Evolutionary conservation across 495 filamentous ascomycete genomes (phyloP), one percentile per base, ranked within the genome.

Genomic region (Stereocaulon alpinum): DNA sequence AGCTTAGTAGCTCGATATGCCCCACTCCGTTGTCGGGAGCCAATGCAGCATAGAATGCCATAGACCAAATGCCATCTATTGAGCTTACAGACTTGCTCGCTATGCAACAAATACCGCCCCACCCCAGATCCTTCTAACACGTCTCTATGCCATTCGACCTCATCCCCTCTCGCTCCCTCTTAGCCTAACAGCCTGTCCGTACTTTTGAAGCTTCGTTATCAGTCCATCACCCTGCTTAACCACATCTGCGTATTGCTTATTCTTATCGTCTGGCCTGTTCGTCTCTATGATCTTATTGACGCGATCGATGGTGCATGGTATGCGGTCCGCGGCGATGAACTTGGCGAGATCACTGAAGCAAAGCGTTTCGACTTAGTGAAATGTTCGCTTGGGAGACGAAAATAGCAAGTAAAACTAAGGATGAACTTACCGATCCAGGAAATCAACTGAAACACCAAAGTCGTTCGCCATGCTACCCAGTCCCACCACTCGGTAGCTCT

Each of bases 131-230:
- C 1, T 40, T 6, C 56, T 20, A 20, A 18, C 1, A 9, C 11
- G 1, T 2, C 6, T 6, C 40, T 42, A 11, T 41, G 17, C 1
- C 37, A 1, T 12, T 40, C 7, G 27, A 22, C 45, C 17, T 68
- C 64, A 84, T 60, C 77, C 88, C 63, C 93, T 82, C 76, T 97
- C 93, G 70, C 91, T 97, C 27, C 93, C 93, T 61, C 94, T 81
- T 73, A 98, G 79, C 65, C 94, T 80, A 34, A 98, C 93, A 4
- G 92, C 86, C 76, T 98, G 93, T 22, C 93, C 93, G 68, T 96
- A 98, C 76, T 97, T 98, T 76, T 98, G 93, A 54, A 98, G 77
- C 79, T 98, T 98, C 61, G 94, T 98, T 71, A 98, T 96, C 51
- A 98, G 75, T 66, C 92, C 85, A 74, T 98, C 93, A 30, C 93